Conservation (phyloP, 2,329 filamentous ascomycete species). For the Dryadomyces sulphureus region DNA sequence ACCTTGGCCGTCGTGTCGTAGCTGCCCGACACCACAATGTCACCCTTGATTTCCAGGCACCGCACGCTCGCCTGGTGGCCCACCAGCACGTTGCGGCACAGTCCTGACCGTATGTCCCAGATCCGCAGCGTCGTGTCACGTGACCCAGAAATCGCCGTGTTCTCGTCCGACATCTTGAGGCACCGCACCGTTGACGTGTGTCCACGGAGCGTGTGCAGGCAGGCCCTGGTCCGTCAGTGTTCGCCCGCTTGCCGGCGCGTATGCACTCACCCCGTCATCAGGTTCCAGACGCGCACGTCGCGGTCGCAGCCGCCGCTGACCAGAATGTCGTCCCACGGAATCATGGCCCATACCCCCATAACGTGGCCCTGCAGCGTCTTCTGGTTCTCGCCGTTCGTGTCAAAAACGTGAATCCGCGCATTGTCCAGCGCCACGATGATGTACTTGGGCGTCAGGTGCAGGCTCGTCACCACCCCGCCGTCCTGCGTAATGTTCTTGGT, state of each 20-base stretch:
- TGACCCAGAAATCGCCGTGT: conserved; percentile 91
- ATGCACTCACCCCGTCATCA: conserved; percentile 65
- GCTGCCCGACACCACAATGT: conserved; percentile 93
- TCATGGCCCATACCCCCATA: conserved; percentile 99
- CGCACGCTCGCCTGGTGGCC: conserved; percentile 92
- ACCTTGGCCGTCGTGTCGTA: conserved; percentile 96
- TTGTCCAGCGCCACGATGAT: conserved; percentile 97
- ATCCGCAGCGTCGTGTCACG: conserved; percentile 87
- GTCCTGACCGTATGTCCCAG: conserved; percentile 81
- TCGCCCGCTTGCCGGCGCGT: too few species aligned
- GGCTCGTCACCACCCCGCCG: conserved; percentile 87
- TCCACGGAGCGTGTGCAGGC: conserved; percentile 71
- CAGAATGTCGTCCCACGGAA: conserved; percentile 88
- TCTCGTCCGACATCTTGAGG: conserved; percentile 90
- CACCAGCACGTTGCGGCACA: conserved; percentile 82
- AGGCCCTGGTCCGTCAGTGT: conserved; percentile 38
- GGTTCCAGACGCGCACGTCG: conserved; percentile 93
- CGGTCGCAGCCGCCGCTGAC: conserved; percentile 95
- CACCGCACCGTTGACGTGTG: conserved; percentile 96
- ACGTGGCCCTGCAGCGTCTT: conserved; percentile 88
- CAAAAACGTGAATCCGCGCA: conserved; percentile 95
- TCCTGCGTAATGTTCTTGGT: conserved; percentile 87
- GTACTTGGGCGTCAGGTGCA: conserved; percentile 89
- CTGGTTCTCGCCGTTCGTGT: conserved; percentile 75
- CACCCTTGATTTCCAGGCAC: conserved; percentile 89